Evolutionary conservation across 257 asterid genomes (phyloP), one percentile per base, ranked within the genome.

Genomic region (Fraxinus americana): DNA sequence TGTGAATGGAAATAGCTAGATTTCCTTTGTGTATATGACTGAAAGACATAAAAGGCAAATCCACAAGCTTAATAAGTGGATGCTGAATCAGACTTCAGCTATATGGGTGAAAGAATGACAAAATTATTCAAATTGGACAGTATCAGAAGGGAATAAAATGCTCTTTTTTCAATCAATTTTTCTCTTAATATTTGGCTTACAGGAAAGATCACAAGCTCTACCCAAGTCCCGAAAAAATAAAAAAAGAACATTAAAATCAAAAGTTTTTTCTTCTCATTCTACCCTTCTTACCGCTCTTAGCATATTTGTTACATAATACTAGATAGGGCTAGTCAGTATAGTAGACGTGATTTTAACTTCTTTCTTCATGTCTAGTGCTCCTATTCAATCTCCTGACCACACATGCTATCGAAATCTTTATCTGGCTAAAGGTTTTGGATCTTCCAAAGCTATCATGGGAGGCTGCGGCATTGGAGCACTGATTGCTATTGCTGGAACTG

Each of bases 361-460:
- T 25, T 25, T 21, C 13, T 8, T 63, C 29, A 16, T 25, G 32
- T 63, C 14, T 0, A 2, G 1, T 43, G 4, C 50, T 43, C 50
- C 69, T 63, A 63, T 25, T 32, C 36, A 63, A 63, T 27, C 69
- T 63, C 35, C 14, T 17, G 6, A 10, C 36, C 69, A 27, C 11
- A 25, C 69, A 12, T 23, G 19, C 69, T 17, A 25, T 63, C 19
- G 14, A 9, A 63, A 27, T 23, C 69, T 23, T 63, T 13, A 11
- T 10, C 69, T 12, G 5, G 36, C 36, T 63, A 4, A 25, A 16
- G 6, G 35, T 70, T n/a, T 59, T 25, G 80, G 59, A 17, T 67
- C 54, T 80, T 76, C 69, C 23, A 63, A 67, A 4, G 78, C 57
- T 23, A 43, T 32, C 32, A 27, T 63, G 32, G 69, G 69, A 63